Evolutionary conservation across 257 asterid genomes (phyloP).

Genomic region (Mentha longifolia): DNA sequence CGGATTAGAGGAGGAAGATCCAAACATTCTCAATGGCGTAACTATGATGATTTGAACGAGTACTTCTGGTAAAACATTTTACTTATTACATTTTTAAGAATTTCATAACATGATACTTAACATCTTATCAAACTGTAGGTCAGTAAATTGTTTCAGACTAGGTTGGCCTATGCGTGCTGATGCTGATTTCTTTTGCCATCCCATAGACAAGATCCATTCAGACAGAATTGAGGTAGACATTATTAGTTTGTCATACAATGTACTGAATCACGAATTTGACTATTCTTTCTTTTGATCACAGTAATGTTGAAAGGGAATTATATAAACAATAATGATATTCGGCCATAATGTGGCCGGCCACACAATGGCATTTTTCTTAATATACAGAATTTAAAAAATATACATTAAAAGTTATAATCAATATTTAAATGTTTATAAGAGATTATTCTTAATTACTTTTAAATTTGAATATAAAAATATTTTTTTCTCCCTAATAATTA

Average conservation of each 20-base stretch:
- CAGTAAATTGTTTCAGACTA: slow-evolving; percentile 78
- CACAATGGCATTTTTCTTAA: no score
- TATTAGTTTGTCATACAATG: slow-evolving; percentile 7
- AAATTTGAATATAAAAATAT: no score
- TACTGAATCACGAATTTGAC: slow-evolving; percentile 18
- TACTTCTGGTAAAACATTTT: slow-evolving; percentile 72
- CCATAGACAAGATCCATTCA: slow-evolving; percentile 45
- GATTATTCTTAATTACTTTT: no score
- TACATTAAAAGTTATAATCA: no score
- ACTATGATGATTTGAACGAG: slow-evolving; percentile 93
- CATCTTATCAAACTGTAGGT: slow-evolving; percentile 62
- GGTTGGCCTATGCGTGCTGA: slow-evolving; percentile 99
- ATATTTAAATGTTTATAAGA: no score
- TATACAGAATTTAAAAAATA: no score
- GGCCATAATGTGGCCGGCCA: no score
- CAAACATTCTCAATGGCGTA: slow-evolving; percentile 93
- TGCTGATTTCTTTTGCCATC: slow-evolving; percentile 85
- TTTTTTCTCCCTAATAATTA: no score
- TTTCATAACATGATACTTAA: slow-evolving; percentile 32
- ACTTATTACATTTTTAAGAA: neutral
- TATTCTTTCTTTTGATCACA: slow-evolving; percentile 22
- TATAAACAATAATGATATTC: no score
- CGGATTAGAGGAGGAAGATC: slow-evolving; percentile 61
- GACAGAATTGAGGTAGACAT: slow-evolving; percentile 59
- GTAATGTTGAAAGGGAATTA: neutral